Conservation (phyloP, 176 grass and related monocot species). For the Hordeum vulgare region DNA sequence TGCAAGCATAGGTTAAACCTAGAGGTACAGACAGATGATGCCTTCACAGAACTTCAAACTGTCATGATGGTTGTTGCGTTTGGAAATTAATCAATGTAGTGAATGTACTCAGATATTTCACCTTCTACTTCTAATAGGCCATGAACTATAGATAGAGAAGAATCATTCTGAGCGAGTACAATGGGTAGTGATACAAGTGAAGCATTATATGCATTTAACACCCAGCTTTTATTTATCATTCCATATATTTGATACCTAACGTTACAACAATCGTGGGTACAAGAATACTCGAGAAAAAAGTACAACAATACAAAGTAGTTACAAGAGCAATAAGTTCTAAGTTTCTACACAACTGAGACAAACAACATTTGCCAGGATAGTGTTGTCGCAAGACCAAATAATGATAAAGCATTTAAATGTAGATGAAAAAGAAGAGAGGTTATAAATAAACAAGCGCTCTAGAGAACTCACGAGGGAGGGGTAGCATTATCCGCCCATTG, state of each 20-base stretch:
- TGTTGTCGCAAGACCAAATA: neutral
- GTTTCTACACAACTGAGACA: neutral
- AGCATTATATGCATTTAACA: neutral
- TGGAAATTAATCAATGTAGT: neutral
- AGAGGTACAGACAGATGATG: neutral
- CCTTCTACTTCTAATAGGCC: too few relatives aligned
- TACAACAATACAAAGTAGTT: neutral
- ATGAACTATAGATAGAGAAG: too few relatives aligned
- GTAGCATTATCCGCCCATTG: conserved; percentile 84
- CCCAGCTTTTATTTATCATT: neutral
- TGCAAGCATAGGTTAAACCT: neutral
- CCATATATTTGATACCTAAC: neutral
- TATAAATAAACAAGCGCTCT: neutral
- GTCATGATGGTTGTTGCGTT: neutral
- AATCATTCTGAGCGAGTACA: too few relatives aligned
- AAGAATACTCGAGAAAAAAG: neutral
- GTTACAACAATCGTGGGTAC: neutral
- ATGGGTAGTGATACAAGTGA: neutral
- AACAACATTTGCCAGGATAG: neutral
- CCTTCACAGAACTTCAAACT: neutral
- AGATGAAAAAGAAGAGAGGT: neutral
- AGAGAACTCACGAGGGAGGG: conserved; percentile 65
- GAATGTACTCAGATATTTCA: neutral
- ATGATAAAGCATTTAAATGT: neutral
- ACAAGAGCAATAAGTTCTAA: neutral